phyloP scores from a whole-genome alignment of 805 yeast genomes.

The Suhomyces kilbournensis region DNA sequence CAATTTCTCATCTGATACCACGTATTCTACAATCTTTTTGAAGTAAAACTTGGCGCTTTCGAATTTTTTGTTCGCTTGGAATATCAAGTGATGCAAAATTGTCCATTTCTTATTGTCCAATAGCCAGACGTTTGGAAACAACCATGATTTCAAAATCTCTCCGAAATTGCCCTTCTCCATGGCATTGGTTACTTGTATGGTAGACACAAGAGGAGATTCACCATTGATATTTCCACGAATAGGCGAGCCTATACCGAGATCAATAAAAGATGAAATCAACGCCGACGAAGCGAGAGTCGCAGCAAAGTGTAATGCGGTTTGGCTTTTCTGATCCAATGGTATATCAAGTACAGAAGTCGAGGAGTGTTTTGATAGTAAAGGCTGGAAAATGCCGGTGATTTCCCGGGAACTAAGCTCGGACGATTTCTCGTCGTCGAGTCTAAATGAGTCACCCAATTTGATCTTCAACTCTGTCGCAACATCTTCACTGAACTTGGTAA shows the following conservation, averaged over 20 bases:
- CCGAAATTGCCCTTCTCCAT: slow-evolving; percentile 76
- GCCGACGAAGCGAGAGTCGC: slow-evolving; percentile 37
- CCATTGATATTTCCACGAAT: slow-evolving; percentile 39
- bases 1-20: slow-evolving; percentile 21
- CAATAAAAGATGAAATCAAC: slow-evolving; percentile 33
- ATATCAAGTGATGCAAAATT: slow-evolving; percentile 81
- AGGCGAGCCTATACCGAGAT: slow-evolving; percentile 35
- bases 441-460: slow-evolving; percentile 35
- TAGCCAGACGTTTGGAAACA: slow-evolving; percentile 58
- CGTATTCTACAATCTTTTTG: slow-evolving; percentile 32
- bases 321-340: slow-evolving; percentile 38
- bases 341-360: slow-evolving; percentile 22
- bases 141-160: slow-evolving; percentile 56
- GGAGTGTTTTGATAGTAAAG: slow-evolving; percentile 17
- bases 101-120: slow-evolving; percentile 67
- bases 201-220: slow-evolving; percentile 53
- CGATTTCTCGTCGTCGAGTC: slow-evolving; percentile 23
- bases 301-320: slow-evolving; percentile 44
- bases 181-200: slow-evolving; percentile 80
- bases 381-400: slow-evolving; percentile 22
- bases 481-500: slow-evolving; percentile 31
- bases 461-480: slow-evolving; percentile 30
- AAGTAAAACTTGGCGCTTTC: slow-evolving; percentile 37
- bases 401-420: slow-evolving; percentile 17
- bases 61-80: slow-evolving; percentile 30